Base-by-base conservation (phyloP, 257 asterid genomes). In the Penstemon newberryi region DNA sequence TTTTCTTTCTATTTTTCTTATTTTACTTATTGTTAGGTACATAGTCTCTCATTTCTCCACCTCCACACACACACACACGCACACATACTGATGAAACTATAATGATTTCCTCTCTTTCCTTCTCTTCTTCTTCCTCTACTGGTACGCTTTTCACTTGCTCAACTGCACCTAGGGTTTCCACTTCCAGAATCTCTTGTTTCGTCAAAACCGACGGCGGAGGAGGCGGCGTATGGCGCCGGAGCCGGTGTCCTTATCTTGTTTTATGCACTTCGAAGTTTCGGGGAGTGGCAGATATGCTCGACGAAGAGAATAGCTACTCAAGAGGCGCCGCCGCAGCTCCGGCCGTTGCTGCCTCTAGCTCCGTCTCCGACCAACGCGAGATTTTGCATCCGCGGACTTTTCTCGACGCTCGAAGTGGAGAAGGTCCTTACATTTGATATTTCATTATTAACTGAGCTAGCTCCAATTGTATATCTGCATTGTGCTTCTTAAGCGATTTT, bases 391-490 rank as follows among this genome's bases (percentile, higher is more conserved):
- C 82, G 44, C 85, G 73, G 55, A 80, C 87, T 63, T 86, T 88
- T 77, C 77, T 85, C 40, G 89, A 85, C 64, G 85, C 88, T 62
- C 87, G 83, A 2, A 76, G 82, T 13, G 92, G 84, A 60, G 84
- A 86, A 90, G 97, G 96, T 86, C 33, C 9, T n/a, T 43, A 25
- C 2, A 25, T 63, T 51, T 51, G 13, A 6, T 73, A 3, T 3
- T 50, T 8, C n/a, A 36, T 56, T 50, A 33, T 41, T 37, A 40
- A 4, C 19, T 54, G 56, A 52, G 46, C 18, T 70, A 13, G 15
- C 6, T 62, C 9, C 57, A n/a, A 5, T 39, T 61, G 43, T 40
- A 10, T 52, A 50, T 63, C 49, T 63, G 56, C 63, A 38, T 45
- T 60, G 63, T 18, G 46, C 33, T 7, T 60, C 13, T 36, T 40